Base-by-base conservation (phyloP, 768 basidiomycete genomes). In the Leucosporidium creatinivorum region DNA sequence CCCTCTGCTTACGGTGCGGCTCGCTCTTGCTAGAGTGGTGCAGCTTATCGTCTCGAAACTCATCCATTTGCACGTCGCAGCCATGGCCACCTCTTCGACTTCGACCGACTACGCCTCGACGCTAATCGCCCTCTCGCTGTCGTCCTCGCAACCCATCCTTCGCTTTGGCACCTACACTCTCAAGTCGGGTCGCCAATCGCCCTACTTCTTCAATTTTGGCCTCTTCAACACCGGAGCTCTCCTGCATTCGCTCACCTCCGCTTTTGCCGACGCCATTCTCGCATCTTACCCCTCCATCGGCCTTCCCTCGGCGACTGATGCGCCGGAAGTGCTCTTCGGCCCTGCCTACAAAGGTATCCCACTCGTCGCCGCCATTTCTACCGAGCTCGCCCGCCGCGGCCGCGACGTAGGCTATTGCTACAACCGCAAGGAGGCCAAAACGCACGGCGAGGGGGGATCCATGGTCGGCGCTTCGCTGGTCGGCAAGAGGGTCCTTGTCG, bases 261-360 rank as follows among this genome's bases (percentile, higher is more conserved):
- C 93, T 6, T 97, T 93, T 73, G 91, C 94, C 3, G 79, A 86
- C 1, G 87, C 89, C 18, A 89, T 97, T 75, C 80, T 84, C 18
- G 78, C 80, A 26, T 83, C 88, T 0, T 62, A 61, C 72, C 57
- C 69, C 23, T 18, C 25, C 19, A 68, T 75, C 58, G 73, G 72
- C 59, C 33, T 47, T 3, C 21, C 55, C 50, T 56, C 33, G 31
- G 86, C 93, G 73, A 13, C 21, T 21, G 10, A 47, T 5, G 19
- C 56, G 10, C 70, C 70, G 9, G 90, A 94, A 73, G 84, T 97
- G 55, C 83, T 98, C 44, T 96, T 98, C 73, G 94, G 94, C 0
- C 94, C 94, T 1, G 93, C 94, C 3, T 98, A 98, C 81, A 98
- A 98, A 80, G 94, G 92, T 30, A 98, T 98, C 75, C 84, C 93